Evolutionary conservation across 352 stramenopile genomes (phyloP).

Genomic region (Phytophthora quininea): DNA sequence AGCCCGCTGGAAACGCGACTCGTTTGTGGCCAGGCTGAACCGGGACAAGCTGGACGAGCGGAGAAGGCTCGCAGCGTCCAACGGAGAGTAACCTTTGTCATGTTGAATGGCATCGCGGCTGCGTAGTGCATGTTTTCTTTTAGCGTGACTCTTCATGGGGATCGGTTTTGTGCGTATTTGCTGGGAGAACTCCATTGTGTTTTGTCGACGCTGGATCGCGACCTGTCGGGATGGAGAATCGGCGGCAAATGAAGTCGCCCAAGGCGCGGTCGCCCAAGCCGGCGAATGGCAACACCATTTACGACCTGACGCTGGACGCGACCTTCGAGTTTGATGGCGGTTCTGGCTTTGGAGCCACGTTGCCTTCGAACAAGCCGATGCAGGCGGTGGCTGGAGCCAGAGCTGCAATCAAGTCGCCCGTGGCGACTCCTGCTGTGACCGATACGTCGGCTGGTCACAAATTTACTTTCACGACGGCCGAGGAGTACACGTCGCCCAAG

Average conservation of each 20-base stretch:
- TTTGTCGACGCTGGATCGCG: not conserved
- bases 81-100: constrained; percentile 21
- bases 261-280: constrained; percentile 9
- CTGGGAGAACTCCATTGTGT: not conserved
- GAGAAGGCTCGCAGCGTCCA: constrained; percentile 25
- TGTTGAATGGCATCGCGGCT: not conserved
- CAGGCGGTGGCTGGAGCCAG: constrained; percentile 34
- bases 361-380: constrained; percentile 64
- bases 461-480: constrained; percentile 74
- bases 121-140: not conserved
- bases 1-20: constrained; percentile 74
- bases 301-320: constrained; percentile 58
- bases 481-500: constrained; percentile 78
- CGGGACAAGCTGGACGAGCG: constrained; percentile 76
- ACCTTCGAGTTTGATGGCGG: constrained; percentile 80
- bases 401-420: constrained; percentile 25
- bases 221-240: constrained; percentile 23
- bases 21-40: constrained; percentile 84
- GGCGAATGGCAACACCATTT: constrained; percentile 35
- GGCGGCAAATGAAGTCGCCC: not conserved
- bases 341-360: constrained; percentile 60
- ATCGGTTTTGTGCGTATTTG: not conserved
- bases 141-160: not conserved
- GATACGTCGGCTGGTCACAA: constrained; percentile 37
- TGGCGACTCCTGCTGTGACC: constrained; percentile 10